These are phyloP conservation scores for Cyberlindnera bimundalis DNA, from an alignment of 805 yeast species.

Conservation along the genomic window DNA sequence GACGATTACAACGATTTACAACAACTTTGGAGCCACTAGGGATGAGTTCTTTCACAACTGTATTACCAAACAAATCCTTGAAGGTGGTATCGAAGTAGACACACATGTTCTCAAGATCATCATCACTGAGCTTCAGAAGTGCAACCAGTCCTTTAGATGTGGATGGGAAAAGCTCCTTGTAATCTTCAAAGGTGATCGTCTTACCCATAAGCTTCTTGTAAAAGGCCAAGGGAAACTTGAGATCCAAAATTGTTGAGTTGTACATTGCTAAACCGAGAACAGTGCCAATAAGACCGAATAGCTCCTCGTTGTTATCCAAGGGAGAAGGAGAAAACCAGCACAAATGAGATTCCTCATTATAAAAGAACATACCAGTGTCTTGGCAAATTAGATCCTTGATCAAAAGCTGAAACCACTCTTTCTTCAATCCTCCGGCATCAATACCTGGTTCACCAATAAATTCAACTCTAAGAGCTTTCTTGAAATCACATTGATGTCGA, in stretches of 20 bases:
- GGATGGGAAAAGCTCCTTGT: conserved; percentile 63
- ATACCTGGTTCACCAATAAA: conserved; percentile 88
- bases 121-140: conserved; percentile 41
- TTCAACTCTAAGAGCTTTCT: conserved; percentile 73
- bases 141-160: conserved; percentile 50
- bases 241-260: conserved; percentile 82
- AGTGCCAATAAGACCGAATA: conserved; percentile 78
- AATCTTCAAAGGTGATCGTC: conserved; percentile 60
- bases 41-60: conserved; percentile 47
- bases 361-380: conserved; percentile 59
- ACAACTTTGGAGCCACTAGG: conserved; percentile 50
- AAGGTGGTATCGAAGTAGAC: conserved; percentile 61
- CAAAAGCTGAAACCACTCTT: conserved; percentile 87
- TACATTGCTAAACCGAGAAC: conserved; percentile 87
- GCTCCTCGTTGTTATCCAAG: conserved; percentile 41
- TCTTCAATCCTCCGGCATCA: conserved; percentile 92
- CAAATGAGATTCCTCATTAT: conserved; percentile 63
- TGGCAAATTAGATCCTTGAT: conserved; percentile 70
- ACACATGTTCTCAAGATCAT: conserved; percentile 47
- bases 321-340: conserved; percentile 71
- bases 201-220: conserved; percentile 68
- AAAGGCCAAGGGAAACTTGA: conserved; percentile 70
- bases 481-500: conserved; percentile 55
- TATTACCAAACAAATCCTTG: conserved; percentile 43
- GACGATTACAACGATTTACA: conserved; percentile 60